These are phyloP conservation scores for Aureobasidium sp. DNA, from an alignment of 2,329 filamentous ascomycete species.

Conservation along the genomic window DNA sequence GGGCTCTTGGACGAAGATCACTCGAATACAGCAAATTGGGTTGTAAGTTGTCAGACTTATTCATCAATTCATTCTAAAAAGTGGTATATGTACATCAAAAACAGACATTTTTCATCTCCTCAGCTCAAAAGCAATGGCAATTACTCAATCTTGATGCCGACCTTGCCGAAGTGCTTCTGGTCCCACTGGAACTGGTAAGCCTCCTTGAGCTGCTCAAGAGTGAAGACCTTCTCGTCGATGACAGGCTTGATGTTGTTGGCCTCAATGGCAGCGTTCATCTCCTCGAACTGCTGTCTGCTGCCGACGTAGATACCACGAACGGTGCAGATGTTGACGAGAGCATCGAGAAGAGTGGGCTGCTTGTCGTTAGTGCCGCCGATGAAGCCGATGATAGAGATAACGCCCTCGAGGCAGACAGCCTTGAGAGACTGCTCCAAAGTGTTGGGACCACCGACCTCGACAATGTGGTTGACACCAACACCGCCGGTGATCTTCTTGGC, in stretches of 20 bases:
- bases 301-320: conserved; percentile 53
- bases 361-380: conserved; percentile 43
- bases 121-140: not conserved
- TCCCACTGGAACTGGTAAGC: conserved; percentile 42
- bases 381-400: conserved; percentile 52
- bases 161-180: conserved; percentile 43
- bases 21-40: not conserved
- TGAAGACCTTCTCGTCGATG: conserved; percentile 52
- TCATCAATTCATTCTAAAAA: conserved; percentile 8
- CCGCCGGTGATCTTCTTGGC: conserved; percentile 47
- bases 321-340: conserved; percentile 45
- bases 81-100: conserved; percentile 10
- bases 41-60: not conserved
- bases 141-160: conserved; percentile 33
- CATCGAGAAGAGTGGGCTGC: conserved; percentile 47
- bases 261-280: conserved; percentile 54
- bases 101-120: not conserved
- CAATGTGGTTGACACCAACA: conserved; percentile 53
- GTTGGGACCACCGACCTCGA: conserved; percentile 60
- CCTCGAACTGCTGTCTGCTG: conserved; percentile 48
- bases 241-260: conserved; percentile 53
- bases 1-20: too few species aligned
- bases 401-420: conserved; percentile 42
- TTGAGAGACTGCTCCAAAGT: conserved; percentile 48
- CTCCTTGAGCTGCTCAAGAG: conserved; percentile 44